Base-by-base conservation (phyloP, 306 rosid genomes). In the Citrullus amarus region DNA sequence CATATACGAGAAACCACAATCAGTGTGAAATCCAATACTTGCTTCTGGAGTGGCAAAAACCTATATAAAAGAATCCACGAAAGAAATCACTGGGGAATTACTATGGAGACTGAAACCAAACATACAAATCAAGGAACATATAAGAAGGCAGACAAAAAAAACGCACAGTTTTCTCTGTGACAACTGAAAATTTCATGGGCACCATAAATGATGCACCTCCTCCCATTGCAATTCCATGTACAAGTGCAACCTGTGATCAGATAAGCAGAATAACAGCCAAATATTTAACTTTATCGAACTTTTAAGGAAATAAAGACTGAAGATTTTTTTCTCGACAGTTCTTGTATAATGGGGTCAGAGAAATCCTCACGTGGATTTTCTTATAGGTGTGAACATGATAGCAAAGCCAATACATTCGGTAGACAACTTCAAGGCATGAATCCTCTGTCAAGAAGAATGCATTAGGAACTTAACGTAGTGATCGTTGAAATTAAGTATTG, bases 11-110 rank as follows among this genome's bases (percentile, higher is more conserved):
- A 95, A 95, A 78, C 98, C 91, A 62, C 98, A 95, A 77, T 95
- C 98, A 51, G 97, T 86, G 83, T 95, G 97, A 86, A 89, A 91
- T 56, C 98, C 98, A 81, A 95, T 89, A 80, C 97, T 91, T 80
- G 96, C 96, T 85, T 95, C 97, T 14, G 97, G 98, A 85, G 98
- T 92, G 77, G 98, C 76, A 80, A 95, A 95, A 55, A 95, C 89
- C 97, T 92, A 61, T 38, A 71, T 59, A 79, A 70, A 70, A 80
- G 55, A 87, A 79, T 76, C 67, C 75, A 9, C 59, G 63, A 56
- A 79, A 53, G 50, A 43, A 79, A 20, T 72, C 76, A 17, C 73
- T 39, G n/a, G 61, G 71, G 63, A 16, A 32, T 65, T 68, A 48
- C 80, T 17, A 32, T 82, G 80, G 65, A 46, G 61, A 38, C 11